Evolutionary conservation across 176 grass and related monocot genomes (phyloP), one percentile per base, ranked within the genome.

Genomic region (Carex myosuroides): DNA sequence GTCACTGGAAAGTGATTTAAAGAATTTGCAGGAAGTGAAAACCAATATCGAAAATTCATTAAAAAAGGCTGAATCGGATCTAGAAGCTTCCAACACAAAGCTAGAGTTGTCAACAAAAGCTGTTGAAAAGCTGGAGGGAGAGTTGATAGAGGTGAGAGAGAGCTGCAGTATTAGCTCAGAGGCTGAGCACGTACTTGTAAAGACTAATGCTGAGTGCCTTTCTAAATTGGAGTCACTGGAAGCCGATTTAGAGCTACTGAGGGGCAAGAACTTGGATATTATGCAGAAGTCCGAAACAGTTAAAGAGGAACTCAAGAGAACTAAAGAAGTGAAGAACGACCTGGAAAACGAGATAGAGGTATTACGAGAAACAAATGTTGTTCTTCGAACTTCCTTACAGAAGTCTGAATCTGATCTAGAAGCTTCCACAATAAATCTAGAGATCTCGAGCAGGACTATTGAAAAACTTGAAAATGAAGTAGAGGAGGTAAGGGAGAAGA

Each of bases 301-400:
- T 24, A 56, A 39, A 64, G 58, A 81, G 56, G 79, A 81, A 55
- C 58, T 81, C 65, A 33, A 80, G 86, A 78, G 46, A 60, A 81
- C 56, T 64, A 66, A 89, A 92, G 82, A 92, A 65, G 80, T 52
- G 60, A 83, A 83, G 80, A 83, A 59, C 17, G 13, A 83, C 22
- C 39, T 93, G 89, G 85, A 93, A 89, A 93, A 87, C 89, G 91
- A 99, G 86, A 63, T 84, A 79, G 77, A 70, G 68, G 61, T 82
- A 82, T 85, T 92, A 79, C 80, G 84, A 74, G 84, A 88, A 81
- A 54, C 57, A 29, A 83, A 83, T 46, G 57, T 20, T 53, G 6
- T 42, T 24, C 63, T 83, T 83, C 42, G 35, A 83, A 68, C 29
- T 83, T 83, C 63, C 33, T 44, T 83, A 20, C 35, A 54, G 60